phyloP scores from a whole-genome alignment of 345 rosid species.

The Gossypium bickii region DNA sequence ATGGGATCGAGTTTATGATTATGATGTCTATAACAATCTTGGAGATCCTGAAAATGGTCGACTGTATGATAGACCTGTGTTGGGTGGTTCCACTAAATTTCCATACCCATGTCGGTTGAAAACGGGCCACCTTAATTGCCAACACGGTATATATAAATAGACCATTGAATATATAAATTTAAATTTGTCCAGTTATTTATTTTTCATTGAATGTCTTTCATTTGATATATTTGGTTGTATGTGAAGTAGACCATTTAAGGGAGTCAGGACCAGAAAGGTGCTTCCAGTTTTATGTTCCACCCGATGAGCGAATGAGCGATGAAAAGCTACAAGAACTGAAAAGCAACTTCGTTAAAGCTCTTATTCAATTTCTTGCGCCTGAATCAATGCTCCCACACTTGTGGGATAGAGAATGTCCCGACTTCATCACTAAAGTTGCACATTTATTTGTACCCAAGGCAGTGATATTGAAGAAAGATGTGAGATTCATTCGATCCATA shows the following conservation, averaged over 20 bases:
- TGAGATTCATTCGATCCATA: background rate
- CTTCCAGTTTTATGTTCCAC: background rate
- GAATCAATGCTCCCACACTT: background rate
- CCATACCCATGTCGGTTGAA: constrained; percentile 59
- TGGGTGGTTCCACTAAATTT: constrained; percentile 38
- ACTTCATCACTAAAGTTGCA: background rate
- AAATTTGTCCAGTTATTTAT: too few relatives aligned
- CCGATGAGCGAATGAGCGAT: background rate
- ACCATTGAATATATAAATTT: too few relatives aligned
- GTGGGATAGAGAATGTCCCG: background rate
- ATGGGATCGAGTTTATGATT: constrained; percentile 56
- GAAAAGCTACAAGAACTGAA: background rate
- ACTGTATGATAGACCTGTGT: constrained; percentile 33
- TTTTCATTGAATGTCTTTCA: too few relatives aligned
- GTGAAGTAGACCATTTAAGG: background rate
- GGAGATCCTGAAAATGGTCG: constrained; percentile 38
- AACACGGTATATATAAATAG: constrained; percentile 23
- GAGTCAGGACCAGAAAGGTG: background rate
- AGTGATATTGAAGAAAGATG: background rate
- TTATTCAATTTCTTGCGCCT: background rate
- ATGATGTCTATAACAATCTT: constrained; percentile 51
- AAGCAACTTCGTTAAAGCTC: background rate
- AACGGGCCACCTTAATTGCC: constrained; percentile 34
- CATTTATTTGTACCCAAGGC: background rate
- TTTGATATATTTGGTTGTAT: too few relatives aligned